A percentile compares a stretch with the other conserved stretches of the same genome.
phyloP scores from a whole-genome alignment of 306 rosid genomes.

The Dryas alaskensis region DNA sequence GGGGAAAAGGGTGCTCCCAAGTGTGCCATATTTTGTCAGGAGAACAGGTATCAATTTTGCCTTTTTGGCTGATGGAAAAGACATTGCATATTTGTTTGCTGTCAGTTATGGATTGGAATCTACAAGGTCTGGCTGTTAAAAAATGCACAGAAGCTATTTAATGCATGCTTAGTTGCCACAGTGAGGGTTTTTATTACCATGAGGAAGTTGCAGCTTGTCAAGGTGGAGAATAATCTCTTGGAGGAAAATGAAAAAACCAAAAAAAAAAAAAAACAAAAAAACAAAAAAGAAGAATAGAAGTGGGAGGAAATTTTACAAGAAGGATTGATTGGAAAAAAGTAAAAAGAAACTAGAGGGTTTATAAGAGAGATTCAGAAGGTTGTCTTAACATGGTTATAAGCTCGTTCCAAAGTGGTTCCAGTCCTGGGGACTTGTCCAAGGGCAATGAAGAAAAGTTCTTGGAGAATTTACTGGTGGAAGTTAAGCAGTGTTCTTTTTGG shows the following conservation, averaged over 20 bases:
- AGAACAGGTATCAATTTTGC: slow-evolving; percentile 36
- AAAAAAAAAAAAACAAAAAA: neutral
- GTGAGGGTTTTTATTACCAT: neutral
- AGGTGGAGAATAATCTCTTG: neutral
- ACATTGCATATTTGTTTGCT: slow-evolving; percentile 1
- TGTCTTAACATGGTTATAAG: neutral
- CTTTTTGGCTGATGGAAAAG: slow-evolving; percentile 38
- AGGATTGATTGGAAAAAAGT: neutral
- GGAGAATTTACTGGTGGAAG: neutral
- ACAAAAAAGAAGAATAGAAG: neutral
- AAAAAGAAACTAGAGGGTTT: neutral
- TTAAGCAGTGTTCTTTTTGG: too few species aligned
- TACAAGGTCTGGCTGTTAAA: neutral
- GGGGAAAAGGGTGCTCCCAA: slow-evolving; percentile 27
- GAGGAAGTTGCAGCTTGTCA: slow-evolving; percentile 11
- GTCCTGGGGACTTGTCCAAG: neutral
- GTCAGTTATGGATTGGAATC: slow-evolving; percentile 19
- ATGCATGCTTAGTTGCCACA: slow-evolving; percentile 1
- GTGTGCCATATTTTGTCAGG: slow-evolving; percentile 32
- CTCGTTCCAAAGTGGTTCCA: slow-evolving; percentile 11
- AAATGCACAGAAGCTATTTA: neutral
- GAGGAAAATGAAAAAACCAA: neutral
- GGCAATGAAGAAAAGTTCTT: neutral
- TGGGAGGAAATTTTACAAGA: neutral
- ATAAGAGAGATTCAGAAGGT: neutral